Conservation (phyloP, 2,329 filamentous ascomycete species). For the Knufia fluminis region DNA sequence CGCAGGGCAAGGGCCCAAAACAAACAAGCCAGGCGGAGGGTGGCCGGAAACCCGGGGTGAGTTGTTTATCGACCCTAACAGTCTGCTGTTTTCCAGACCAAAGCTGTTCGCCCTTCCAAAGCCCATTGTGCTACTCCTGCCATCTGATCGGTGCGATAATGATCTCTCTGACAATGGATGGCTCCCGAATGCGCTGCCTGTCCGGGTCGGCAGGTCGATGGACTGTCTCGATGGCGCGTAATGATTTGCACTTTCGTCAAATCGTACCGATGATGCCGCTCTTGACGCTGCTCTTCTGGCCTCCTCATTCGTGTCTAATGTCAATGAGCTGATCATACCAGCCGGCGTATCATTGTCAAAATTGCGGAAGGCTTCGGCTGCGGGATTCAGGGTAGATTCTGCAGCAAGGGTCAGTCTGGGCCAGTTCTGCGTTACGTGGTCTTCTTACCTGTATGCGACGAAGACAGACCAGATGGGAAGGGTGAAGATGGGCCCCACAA, state of each 20-base stretch:
- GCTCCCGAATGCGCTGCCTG: slow-evolving; percentile 67
- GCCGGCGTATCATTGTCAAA: slow-evolving; percentile 77
- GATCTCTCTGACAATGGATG: slow-evolving; percentile 81
- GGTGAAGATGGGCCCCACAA: slow-evolving; percentile 80
- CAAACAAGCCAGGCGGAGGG: slow-evolving; percentile 73
- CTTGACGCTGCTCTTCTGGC: slow-evolving; percentile 79
- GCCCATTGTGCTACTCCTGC: slow-evolving; percentile 85
- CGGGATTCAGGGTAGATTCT: slow-evolving; percentile 72
- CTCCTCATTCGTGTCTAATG: slow-evolving; percentile 77
- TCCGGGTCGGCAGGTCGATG: slow-evolving; percentile 70
- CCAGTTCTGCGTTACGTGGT: background rate
- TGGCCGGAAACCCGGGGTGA: slow-evolving; percentile 56
- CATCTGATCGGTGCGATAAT: slow-evolving; percentile 90
- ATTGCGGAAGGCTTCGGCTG: slow-evolving; percentile 78
- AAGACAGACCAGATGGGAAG: slow-evolving; percentile 75
- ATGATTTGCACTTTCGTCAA: slow-evolving; percentile 91
- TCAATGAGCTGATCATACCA: slow-evolving; percentile 68
- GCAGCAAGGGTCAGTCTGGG: slow-evolving; percentile 11
- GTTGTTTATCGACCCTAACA: slow-evolving; percentile 54
- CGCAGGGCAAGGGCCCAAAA: slow-evolving; percentile 80
- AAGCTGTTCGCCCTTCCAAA: slow-evolving; percentile 80
- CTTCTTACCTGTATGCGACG: slow-evolving; percentile 72
- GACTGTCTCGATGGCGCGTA: slow-evolving; percentile 81
- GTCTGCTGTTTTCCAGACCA: slow-evolving; percentile 65
- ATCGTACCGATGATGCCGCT: slow-evolving; percentile 95